Percentiles rank a stretch among this genome's conserved stretches.
Evolutionary conservation across 768 basidiomycete genomes (phyloP).

Genomic region (Ramaria sp.): DNA sequence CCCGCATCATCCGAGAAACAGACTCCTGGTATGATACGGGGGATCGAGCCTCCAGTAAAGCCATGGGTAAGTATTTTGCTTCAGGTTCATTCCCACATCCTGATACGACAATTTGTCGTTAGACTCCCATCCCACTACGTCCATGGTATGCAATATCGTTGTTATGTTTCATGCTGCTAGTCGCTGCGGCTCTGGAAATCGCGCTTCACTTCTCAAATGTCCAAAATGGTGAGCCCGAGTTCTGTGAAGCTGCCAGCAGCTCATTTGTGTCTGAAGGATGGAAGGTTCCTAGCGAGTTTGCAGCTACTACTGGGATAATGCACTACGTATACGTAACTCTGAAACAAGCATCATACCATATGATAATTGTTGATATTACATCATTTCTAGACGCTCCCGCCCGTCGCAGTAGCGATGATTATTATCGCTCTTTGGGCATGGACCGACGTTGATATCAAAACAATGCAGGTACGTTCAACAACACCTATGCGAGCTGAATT

Average conservation of each 20-base stretch:
- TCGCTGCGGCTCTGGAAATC: conserved; percentile 36
- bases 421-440: conserved; percentile 44
- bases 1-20: background rate
- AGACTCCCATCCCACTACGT: conserved; percentile 36
- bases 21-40: background rate
- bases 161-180: conserved; percentile 25
- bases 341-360: too few species aligned
- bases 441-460: conserved; percentile 49
- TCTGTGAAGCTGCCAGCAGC: background rate
- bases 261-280: conserved; percentile 28
- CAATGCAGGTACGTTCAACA: conserved; percentile 33
- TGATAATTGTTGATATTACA: too few species aligned
- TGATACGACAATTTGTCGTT: conserved; percentile 9
- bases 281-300: conserved; percentile 10
- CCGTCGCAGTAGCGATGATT: conserved; percentile 38
- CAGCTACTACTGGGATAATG: conserved; percentile 25
- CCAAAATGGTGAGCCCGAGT: conserved; percentile 28
- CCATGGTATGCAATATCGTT: conserved; percentile 38
- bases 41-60: background rate
- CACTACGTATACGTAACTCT: conserved; percentile 38
- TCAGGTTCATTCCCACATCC: background rate
- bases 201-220: conserved; percentile 36
- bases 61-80: background rate
- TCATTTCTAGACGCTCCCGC: conserved; percentile 23
- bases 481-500: background rate